Percentiles rank a stretch among this genome's conserved stretches.
These are phyloP conservation scores for Aspergillus glaucus DNA, from an alignment of 2,329 filamentous ascomycete species.

Conservation along the genomic window DNA sequence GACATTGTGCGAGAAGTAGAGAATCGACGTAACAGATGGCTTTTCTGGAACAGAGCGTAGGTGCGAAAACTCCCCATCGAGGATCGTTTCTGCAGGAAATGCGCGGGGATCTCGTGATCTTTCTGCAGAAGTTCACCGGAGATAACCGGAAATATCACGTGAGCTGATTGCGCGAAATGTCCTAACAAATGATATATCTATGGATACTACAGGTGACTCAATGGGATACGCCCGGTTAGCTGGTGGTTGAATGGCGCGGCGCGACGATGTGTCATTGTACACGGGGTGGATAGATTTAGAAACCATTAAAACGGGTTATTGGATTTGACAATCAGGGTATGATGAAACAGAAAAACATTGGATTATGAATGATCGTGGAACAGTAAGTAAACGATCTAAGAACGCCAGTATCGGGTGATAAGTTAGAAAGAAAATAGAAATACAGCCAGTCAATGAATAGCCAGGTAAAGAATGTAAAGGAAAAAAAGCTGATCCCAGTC, in stretches of 20 bases:
- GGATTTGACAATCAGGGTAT: background rate
- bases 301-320: no score
- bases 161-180: background rate
- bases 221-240: no score
- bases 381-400: background rate
- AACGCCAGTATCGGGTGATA: background rate
- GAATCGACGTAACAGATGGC: slow-evolving; percentile 19
- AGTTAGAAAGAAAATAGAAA: slow-evolving; percentile 11
- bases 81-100: slow-evolving; percentile 6
- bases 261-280: no score
- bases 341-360: background rate
- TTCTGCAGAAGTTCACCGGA: background rate
- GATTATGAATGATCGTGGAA: background rate
- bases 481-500: background rate
- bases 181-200: background rate
- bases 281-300: no score
- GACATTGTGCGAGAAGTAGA: slow-evolving; percentile 30
- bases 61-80: slow-evolving; percentile 25
- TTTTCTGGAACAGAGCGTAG: slow-evolving; percentile 11
- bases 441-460: background rate
- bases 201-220: no score
- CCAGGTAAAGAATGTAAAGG: slow-evolving; percentile 1
- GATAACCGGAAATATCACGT: slow-evolving; percentile 7
- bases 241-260: no score
- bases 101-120: no score